These are phyloP conservation scores for Clonostachys rhizophaga DNA, from an alignment of 2,329 filamentous ascomycete species.

Conservation along the genomic window DNA sequence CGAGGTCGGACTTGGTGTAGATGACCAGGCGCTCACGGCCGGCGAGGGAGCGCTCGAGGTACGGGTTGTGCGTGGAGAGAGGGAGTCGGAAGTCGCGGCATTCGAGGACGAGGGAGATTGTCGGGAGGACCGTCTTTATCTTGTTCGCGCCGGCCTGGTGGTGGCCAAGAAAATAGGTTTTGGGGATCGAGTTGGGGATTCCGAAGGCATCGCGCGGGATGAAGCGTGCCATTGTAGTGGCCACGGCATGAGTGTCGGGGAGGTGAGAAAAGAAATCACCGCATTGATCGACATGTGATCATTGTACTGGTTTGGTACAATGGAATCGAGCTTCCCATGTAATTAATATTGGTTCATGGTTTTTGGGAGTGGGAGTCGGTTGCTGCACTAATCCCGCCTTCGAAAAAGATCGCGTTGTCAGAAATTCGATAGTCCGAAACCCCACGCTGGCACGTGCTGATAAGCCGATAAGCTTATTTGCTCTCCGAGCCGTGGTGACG, in stretches of 20 bases:
- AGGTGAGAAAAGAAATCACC: background rate
- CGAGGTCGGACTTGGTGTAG: slow-evolving; percentile 87
- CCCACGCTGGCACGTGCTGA: background rate
- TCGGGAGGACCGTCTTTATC: slow-evolving; percentile 76
- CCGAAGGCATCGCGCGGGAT: slow-evolving; percentile 71
- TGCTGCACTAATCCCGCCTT: too few relatives aligned
- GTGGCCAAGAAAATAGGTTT: slow-evolving; percentile 93
- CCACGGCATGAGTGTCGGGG: background rate
- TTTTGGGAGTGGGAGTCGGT: too few relatives aligned
- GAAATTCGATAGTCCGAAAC: too few relatives aligned
- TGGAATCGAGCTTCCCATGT: too few relatives aligned
- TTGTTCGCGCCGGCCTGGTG: slow-evolving; percentile 76
- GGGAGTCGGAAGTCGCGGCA: slow-evolving; percentile 92
- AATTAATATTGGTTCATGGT: too few relatives aligned
- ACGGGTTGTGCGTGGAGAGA: slow-evolving; percentile 81
- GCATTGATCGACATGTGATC: background rate
- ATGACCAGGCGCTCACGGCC: slow-evolving; percentile 74
- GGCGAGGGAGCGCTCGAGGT: slow-evolving; percentile 75
- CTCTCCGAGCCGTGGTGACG: too few relatives aligned
- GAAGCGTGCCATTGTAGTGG: slow-evolving; percentile 42
- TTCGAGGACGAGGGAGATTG: slow-evolving; percentile 85
- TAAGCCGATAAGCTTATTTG: background rate
- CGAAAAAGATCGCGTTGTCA: too few relatives aligned
- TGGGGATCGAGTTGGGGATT: slow-evolving; percentile 67
- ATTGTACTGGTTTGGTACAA: background rate